These are phyloP conservation scores for Multifurca ochricompacta DNA, from an alignment of 768 basidiomycete species.

Conservation along the genomic window DNA sequence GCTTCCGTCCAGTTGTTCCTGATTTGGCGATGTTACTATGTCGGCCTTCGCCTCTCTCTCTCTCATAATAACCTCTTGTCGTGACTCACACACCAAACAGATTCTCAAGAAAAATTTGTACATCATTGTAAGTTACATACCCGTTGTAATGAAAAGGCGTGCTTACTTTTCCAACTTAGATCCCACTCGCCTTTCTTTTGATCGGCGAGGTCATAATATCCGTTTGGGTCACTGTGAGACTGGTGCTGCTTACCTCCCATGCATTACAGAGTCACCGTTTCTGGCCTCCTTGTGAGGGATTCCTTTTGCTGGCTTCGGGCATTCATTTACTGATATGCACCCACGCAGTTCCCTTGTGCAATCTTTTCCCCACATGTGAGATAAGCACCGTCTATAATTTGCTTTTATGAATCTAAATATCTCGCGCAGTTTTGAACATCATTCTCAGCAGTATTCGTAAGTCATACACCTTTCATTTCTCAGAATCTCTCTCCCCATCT, in stretches of 20 bases:
- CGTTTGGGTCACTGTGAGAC: not conserved
- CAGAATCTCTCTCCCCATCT: not conserved
- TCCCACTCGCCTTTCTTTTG: not conserved
- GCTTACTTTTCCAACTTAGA: not conserved
- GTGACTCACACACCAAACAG: not conserved
- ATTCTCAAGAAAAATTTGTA: not conserved
- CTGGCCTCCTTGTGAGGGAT: not conserved
- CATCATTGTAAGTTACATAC: constrained; percentile 1
- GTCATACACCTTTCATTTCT: not conserved
- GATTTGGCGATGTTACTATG: constrained; percentile 5
- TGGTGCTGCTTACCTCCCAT: not conserved
- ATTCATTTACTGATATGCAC: not conserved
- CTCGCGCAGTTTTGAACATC: not conserved
- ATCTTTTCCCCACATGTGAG: not conserved
- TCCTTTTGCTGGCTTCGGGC: not conserved
- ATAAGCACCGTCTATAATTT: not conserved
- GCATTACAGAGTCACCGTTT: no score
- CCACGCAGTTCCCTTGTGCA: not conserved
- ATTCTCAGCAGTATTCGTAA: not conserved
- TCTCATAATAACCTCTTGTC: not conserved
- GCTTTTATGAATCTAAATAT: not conserved
- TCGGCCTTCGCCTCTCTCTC: not conserved
- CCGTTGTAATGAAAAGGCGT: no score
- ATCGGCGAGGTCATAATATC: not conserved
- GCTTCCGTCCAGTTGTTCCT: not conserved